Evolutionary conservation across 2,329 filamentous ascomycete species (phyloP), one percentile per base, ranked within the genome.

Genomic region (Elsinoe fawcettii): DNA sequence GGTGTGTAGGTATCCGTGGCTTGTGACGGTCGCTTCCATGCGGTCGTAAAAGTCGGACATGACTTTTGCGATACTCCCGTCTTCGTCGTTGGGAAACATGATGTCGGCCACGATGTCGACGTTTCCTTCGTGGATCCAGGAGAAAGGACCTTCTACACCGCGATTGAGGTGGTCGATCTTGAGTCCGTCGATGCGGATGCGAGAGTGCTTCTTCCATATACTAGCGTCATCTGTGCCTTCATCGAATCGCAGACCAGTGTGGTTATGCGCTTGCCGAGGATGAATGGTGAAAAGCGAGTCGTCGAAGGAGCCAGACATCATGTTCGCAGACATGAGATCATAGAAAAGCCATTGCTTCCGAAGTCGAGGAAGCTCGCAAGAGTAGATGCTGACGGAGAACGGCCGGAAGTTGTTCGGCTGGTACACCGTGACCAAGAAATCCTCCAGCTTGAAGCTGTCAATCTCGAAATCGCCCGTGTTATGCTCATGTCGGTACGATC

Each of bases 321-420:
- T 92, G 67, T 89, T 96, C 16, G 93, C 93, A 0, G 88, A 93
- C 25, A 99, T 74, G 64, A 99, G 95, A 70, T 99, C 93, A 75
- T 99, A 99, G 70, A 97, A 96, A 0, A 99, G 79, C 88, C 90
- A 99, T 66, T 95, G 92, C 68, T 96, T 97, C 55, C 93, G 83
- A 47, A 99, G 75, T 66, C 93, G 87, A 1, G 93, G 92, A 37
- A 99, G 80, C 67, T 97, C 92, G 70, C 92, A 96, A 5, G 90
- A 93, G 74, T 89, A 99, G 60, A 99, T 95, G 75, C 91, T 96
- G 63, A 96, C 85, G 0, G 90, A 86, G 70, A 95, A 99, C 0
- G 93, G 93, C n/a, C 93, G 83, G 75, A 99, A 97, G 51, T 84
- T 85, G 57, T 84, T 80, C 0, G 93, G 92, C 67, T 99, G 92